Evolutionary conservation across 148 eudicot genomes (phyloP), one percentile per base, ranked within the genome.

Genomic region (Pouteria glomerata): DNA sequence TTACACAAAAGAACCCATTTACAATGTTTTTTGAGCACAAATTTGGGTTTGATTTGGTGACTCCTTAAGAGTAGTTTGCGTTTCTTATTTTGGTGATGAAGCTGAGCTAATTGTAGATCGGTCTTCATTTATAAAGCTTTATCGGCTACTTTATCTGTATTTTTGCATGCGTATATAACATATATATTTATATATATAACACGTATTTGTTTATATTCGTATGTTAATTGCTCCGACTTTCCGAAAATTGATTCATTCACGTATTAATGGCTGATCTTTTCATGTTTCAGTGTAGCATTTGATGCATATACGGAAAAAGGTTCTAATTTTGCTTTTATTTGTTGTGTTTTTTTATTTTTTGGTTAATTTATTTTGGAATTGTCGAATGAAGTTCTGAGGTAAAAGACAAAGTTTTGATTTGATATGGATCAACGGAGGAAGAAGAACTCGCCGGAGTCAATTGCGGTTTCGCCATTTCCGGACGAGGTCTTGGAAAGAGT

Each of bases 401-500:
- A 10, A 41, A 35, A 73, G n/a, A 66, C 66, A 35, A 58, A 44
- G 53, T 53, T 44, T 59, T 42, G 59, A 77, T 37, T 53, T 55
- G 21, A 21, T n/a, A 77, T 72, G 76, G 68, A 67, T 66, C 52
- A 39, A 1, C 66, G 48, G 30, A 63, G 27, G 60, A 74, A 58
- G 71, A 66, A 68, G 15, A 58, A 67, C 59, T 76, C 76, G 11
- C 37, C 58, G 61, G 71, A 63, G 65, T 55, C 68, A 33, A 47
- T 45, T 67, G 56, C 51, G 34, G 35, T 41, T 8, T 74, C 51
- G 12, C 75, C 81, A 39, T 88, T 92, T 57, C 98, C 98, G 0
- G 98, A 92, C 62, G 93, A 90, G 69, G 93, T 88, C 0, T 61
- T 92, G 57, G 93, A 92, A 51, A 77, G 77, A 52, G 91, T 88